A percentile compares a stretch with the other conserved stretches of the same genome.
Evolutionary conservation across 495 filamentous ascomycete genomes (phyloP).

Genomic region (Pseudomonodictys pantanalensis): DNA sequence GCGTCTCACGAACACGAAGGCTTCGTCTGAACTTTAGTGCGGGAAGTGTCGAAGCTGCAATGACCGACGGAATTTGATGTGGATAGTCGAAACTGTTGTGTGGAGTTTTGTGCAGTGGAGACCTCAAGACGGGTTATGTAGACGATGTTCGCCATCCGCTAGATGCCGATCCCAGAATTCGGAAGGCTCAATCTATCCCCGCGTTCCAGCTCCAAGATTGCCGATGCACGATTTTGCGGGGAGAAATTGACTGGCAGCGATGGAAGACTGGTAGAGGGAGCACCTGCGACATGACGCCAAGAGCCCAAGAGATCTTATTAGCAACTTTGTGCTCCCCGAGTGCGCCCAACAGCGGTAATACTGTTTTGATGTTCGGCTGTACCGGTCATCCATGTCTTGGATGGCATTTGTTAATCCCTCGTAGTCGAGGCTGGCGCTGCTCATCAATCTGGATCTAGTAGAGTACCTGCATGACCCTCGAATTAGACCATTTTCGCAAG

Average conservation of each 20-base stretch:
- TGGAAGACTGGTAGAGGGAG: constrained; percentile 14
- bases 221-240: constrained; percentile 25
- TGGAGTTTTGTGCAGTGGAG: not conserved
- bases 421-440: not conserved
- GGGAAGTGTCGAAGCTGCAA: not conserved
- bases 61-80: not conserved
- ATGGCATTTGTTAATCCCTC: too few relatives aligned
- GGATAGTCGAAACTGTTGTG: not conserved
- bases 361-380: too few relatives aligned
- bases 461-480: not conserved
- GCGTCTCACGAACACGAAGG: not conserved
- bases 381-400: too few relatives aligned
- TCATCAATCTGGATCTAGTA: not conserved
- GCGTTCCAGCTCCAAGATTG: not conserved
- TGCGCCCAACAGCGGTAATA: too few relatives aligned
- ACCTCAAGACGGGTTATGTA: not conserved
- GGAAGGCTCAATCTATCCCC: not conserved
- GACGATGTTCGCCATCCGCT: too few relatives aligned
- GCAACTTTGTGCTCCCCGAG: too few relatives aligned
- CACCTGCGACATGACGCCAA: not conserved
- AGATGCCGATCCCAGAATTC: not conserved
- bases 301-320: constrained; percentile 2
- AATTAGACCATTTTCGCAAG: not conserved
- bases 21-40: constrained; percentile 22
- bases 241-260: constrained; percentile 15